Base-by-base conservation (phyloP, 805 yeast species). In the Pichia nakasei region DNA sequence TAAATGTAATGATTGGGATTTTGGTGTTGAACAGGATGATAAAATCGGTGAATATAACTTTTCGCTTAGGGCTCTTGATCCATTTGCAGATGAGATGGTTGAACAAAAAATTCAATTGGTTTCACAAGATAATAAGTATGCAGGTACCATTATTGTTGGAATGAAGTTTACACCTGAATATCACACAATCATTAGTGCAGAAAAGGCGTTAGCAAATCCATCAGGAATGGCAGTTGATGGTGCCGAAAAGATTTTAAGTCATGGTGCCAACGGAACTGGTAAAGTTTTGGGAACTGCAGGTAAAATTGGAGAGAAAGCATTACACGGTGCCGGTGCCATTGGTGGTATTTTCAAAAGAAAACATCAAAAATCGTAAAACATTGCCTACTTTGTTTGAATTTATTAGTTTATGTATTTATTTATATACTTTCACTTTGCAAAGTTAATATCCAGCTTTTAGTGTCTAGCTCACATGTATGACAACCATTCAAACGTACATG, bases 11-110 rank as follows among this genome's bases (percentile, higher is more conserved):
- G 99, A 93, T 60, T 91, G 97, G 96, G 99, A 93, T 64, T 77
- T 91, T 51, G 96, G 96, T 52, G 80, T 86, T 38, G 87, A 80
- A 46, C 76, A 75, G 48, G 91, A 93, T 63, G 99, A 93, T 62
- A 68, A 70, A 50, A 70, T 93, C 44, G 95, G 97, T 45, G 68
- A 67, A 27, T 85, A 79, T 9, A 53, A 57, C 20, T 59, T 88
- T 44, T 72, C 75, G 11, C 65, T 91, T 45, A 60, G 75, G 0
- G 75, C 76, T 13, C 66, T 89, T 18, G 78, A 79, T 50, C 85
- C 88, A 4, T 69, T 72, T 42, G 55, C 63, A 6, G 72, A 74
- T 22, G 62, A 66, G 15, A 78, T 73, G 17, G 58, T 73, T 45
- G 77, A 72, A 38, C 63, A 80, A 36, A 76, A 76, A 3, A 24